Percentiles rank a stretch among this genome's conserved stretches.
phyloP scores from a whole-genome alignment of 306 rosid species.

The Rosa rugosa region DNA sequence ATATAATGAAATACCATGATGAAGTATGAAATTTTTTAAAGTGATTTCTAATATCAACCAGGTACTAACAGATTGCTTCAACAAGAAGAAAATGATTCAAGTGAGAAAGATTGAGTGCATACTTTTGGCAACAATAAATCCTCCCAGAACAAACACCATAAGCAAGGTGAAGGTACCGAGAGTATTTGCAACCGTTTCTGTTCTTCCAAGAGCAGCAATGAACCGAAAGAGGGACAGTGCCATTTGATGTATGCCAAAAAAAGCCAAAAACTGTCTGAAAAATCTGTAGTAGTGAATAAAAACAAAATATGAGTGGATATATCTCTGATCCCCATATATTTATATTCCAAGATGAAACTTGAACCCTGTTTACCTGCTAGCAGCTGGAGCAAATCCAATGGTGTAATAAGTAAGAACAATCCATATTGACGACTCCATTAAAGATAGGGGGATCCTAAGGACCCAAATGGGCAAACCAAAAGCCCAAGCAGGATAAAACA shows the following conservation, averaged over 20 bases:
- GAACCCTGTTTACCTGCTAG: constrained; percentile 48
- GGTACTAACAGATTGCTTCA: not conserved
- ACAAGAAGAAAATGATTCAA: not conserved
- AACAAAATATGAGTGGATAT: not conserved
- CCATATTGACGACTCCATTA: constrained; percentile 71
- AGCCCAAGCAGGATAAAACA: constrained; percentile 85
- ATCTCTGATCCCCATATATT: too few relatives aligned
- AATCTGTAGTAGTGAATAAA: constrained; percentile 44
- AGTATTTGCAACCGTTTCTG: constrained; percentile 56
- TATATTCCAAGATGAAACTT: not conserved
- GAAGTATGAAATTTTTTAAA: not conserved
- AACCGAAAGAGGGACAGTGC: constrained; percentile 73
- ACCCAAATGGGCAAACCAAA: constrained; percentile 69
- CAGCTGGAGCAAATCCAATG: constrained; percentile 79
- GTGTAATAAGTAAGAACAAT: constrained; percentile 67
- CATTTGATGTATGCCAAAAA: constrained; percentile 78
- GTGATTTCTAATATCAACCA: not conserved
- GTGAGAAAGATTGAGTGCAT: not conserved
- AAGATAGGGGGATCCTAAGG: constrained; percentile 72
- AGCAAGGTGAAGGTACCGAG: constrained; percentile 64
- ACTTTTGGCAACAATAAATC: constrained; percentile 82
- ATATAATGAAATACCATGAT: not conserved
- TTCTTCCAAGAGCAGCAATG: constrained; percentile 83
- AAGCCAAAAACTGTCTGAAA: constrained; percentile 79
- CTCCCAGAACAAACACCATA: constrained; percentile 76